A percentile compares a stretch with the other conserved stretches of the same genome.
These are phyloP conservation scores for Plasmodium vinckei DNA, from an alignment of 169 alveolate genomes.

Conservation along the genomic window DNA sequence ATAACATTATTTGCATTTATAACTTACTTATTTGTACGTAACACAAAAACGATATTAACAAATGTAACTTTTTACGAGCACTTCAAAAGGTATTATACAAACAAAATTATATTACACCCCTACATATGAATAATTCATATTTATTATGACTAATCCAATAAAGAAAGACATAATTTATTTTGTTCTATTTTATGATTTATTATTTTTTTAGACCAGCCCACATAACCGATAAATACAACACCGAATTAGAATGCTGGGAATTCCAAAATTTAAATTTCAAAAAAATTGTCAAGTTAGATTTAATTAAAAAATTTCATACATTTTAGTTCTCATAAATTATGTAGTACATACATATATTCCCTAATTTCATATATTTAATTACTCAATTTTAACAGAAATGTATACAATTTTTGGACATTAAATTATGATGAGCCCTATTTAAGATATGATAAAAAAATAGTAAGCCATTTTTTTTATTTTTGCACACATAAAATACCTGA, in stretches of 20 bases:
- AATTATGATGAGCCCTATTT: slow-evolving; percentile 70
- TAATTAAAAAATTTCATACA: background rate
- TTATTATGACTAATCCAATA: too few relatives aligned
- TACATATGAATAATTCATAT: background rate
- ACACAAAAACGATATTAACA: slow-evolving; percentile 87
- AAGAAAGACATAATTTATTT: background rate
- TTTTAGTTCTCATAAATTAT: background rate
- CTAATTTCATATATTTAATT: too few relatives aligned
- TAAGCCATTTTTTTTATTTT: background rate
- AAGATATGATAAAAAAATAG: slow-evolving; percentile 25
- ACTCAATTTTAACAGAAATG: slow-evolving; percentile 31
- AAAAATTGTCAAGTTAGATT: slow-evolving; percentile 25
- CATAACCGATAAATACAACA: slow-evolving; percentile 60
- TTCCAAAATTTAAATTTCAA: slow-evolving; percentile 66
- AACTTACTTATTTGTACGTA: slow-evolving; percentile 85
- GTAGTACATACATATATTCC: background rate
- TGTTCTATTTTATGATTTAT: background rate
- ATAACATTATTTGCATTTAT: slow-evolving; percentile 86
- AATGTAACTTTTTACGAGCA: slow-evolving; percentile 92
- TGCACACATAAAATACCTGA: background rate
- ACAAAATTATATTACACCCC: background rate
- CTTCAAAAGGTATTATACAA: slow-evolving; percentile 83
- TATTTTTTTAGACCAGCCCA: slow-evolving; percentile 57
- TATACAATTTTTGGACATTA: slow-evolving; percentile 72
- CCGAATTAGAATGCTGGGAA: slow-evolving; percentile 73